Evolutionary conservation across 768 basidiomycete genomes (phyloP).

Genomic region (Phlegmacium glaucopus): DNA sequence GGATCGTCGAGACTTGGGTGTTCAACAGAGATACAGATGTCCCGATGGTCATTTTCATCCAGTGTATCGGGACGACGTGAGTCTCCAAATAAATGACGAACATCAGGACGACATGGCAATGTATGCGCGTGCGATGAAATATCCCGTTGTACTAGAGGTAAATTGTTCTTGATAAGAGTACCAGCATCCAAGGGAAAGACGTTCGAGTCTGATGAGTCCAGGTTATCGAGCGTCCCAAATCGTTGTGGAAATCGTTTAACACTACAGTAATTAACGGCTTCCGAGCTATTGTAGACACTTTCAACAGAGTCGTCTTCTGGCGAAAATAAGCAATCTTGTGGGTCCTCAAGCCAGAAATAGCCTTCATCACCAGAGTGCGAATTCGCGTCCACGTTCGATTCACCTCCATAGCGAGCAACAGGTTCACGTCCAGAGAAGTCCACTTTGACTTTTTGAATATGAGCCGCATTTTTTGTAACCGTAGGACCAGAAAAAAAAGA

Average conservation of each 20-base stretch:
- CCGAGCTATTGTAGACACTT: neutral
- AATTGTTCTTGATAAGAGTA: neutral
- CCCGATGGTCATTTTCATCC: too few species aligned
- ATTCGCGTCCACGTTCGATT: neutral
- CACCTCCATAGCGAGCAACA: neutral
- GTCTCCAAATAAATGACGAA: neutral
- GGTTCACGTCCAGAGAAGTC: neutral
- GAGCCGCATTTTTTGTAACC: slow-evolving; percentile 2
- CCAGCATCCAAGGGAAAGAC: neutral
- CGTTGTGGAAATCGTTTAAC: neutral
- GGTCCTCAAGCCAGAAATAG: neutral
- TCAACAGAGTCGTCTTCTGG: neutral
- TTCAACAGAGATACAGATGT: too few species aligned
- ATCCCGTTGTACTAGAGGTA: neutral
- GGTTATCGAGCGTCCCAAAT: neutral
- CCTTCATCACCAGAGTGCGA: neutral
- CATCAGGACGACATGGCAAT: slow-evolving; percentile 1
- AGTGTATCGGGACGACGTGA: neutral
- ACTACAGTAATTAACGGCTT: neutral
- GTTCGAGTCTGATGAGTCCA: neutral
- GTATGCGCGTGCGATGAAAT: slow-evolving; percentile 1
- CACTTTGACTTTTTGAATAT: slow-evolving; percentile 1
- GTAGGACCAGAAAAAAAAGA: slow-evolving; percentile 18
- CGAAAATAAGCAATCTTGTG: neutral
- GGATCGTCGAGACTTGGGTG: too few species aligned